phyloP scores from a whole-genome alignment of 495 filamentous ascomycete species.

The Penicillium angulare region DNA sequence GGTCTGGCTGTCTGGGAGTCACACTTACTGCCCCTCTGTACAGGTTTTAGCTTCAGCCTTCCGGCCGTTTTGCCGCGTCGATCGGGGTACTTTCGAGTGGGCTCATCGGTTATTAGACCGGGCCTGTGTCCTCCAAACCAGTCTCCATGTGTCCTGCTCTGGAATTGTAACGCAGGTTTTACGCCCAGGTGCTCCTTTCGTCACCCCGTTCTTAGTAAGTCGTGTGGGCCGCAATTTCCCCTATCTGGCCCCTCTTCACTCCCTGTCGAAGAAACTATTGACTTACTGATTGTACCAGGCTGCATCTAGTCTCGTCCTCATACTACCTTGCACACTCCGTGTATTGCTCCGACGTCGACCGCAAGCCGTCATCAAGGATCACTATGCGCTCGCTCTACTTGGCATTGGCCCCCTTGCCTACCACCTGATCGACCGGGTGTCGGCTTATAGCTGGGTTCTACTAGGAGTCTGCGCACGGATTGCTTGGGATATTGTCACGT shows the following conservation, averaged over 20 bases:
- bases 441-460: slow-evolving; percentile 4
- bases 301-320: slow-evolving; percentile 3
- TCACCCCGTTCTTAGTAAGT: slow-evolving; percentile 2
- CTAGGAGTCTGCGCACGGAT: slow-evolving; percentile 3
- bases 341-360: slow-evolving; percentile 2
- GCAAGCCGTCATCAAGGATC: slow-evolving; percentile 1
- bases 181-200: slow-evolving; percentile 1
- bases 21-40: slow-evolving; percentile 5
- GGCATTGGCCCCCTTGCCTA: neutral
- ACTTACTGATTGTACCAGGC: slow-evolving; percentile 1
- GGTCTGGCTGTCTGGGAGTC: slow-evolving; percentile 2
- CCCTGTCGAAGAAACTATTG: neutral
- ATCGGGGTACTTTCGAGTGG: neutral
- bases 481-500: neutral
- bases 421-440: neutral
- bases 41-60: slow-evolving; percentile 2
- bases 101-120: slow-evolving; percentile 2
- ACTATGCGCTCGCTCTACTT: neutral
- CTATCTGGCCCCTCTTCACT: neutral
- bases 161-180: no score
- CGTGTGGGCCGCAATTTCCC: neutral
- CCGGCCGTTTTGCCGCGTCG: neutral
- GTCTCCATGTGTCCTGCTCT: neutral
- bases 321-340: slow-evolving; percentile 6
- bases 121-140: neutral